Evolutionary conservation across 2,329 filamentous ascomycete genomes (phyloP).

Genomic region (Tolypocladium ovalisporum): DNA sequence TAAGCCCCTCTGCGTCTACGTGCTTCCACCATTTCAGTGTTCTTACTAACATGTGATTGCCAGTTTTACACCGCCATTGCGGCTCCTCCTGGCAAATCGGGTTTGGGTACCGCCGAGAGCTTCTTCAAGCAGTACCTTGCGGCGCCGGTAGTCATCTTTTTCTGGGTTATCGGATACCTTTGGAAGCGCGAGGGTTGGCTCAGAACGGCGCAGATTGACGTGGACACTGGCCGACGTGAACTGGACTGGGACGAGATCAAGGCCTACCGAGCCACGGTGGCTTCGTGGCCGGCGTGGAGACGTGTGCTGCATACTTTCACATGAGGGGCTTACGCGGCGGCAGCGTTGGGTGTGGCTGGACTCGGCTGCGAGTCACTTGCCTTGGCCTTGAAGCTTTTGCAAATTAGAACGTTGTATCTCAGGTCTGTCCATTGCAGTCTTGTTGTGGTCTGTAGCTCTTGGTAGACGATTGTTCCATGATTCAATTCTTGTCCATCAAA

Average conservation of each 20-base stretch:
- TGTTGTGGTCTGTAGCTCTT: not conserved
- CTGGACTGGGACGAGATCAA: not conserved
- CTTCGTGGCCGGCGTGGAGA: not conserved
- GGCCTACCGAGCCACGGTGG: not conserved
- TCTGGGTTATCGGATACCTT: not conserved
- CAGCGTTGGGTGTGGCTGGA: too few species aligned
- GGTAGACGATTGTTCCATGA: not conserved
- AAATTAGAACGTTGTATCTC: not conserved
- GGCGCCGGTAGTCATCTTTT: not conserved
- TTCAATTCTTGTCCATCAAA: not conserved
- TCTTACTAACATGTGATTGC: not conserved
- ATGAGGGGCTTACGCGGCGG: not conserved
- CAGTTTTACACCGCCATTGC: not conserved
- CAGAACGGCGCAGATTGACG: not conserved
- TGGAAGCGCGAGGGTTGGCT: not conserved
- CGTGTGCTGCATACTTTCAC: not conserved
- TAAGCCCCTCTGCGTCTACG: not conserved
- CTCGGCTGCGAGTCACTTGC: not conserved
- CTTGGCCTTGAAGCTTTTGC: not conserved
- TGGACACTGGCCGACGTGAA: not conserved
- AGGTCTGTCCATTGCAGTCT: not conserved
- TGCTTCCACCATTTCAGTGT: not conserved
- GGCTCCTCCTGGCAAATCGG: not conserved
- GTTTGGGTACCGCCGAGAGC: not conserved
- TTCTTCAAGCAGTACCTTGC: not conserved